Percentiles rank a stretch among this genome's conserved stretches.
These are phyloP conservation scores for Tubosaeta sp. DNA, from an alignment of 768 basidiomycete species.

Conservation along the genomic window DNA sequence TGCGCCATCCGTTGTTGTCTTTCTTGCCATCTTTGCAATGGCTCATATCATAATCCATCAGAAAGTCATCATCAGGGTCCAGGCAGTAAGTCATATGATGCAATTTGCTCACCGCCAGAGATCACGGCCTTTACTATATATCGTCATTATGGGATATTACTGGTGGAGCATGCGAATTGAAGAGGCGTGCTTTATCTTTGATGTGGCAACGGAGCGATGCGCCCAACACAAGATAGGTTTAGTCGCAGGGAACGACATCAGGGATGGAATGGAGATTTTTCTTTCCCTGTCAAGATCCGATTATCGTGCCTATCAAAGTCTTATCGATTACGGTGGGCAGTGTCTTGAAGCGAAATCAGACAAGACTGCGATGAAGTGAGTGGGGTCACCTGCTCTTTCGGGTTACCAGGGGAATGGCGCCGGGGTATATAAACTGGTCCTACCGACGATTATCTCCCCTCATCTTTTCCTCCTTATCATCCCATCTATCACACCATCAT, in stretches of 20 bases:
- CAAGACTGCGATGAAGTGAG: not conserved
- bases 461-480: not conserved
- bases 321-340: slow-evolving; percentile 15
- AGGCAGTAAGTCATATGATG: not conserved
- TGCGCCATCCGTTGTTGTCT: not conserved
- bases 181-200: not conserved
- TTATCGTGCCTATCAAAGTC: slow-evolving; percentile 14
- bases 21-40: not conserved
- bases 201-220: not conserved
- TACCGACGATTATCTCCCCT: not conserved
- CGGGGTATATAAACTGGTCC: slow-evolving; percentile 18
- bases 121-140: not conserved
- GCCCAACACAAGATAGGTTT: not conserved
- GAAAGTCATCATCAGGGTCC: not conserved
- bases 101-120: not conserved
- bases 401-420: slow-evolving; percentile 14
- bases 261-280: not conserved
- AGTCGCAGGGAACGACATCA: not conserved
- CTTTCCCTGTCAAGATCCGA: not conserved
- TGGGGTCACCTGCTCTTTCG: slow-evolving; percentile 5
- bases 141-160: not conserved
- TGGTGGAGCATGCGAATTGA: not conserved
- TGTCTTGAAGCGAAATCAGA: slow-evolving; percentile 10
- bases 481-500: slow-evolving; percentile 7
- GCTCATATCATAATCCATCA: not conserved